Percentiles rank a stretch among this genome's conserved stretches.
phyloP scores from a whole-genome alignment of 1,284 basidiomycete species.

The Pyrrhoderma lamaoense region DNA sequence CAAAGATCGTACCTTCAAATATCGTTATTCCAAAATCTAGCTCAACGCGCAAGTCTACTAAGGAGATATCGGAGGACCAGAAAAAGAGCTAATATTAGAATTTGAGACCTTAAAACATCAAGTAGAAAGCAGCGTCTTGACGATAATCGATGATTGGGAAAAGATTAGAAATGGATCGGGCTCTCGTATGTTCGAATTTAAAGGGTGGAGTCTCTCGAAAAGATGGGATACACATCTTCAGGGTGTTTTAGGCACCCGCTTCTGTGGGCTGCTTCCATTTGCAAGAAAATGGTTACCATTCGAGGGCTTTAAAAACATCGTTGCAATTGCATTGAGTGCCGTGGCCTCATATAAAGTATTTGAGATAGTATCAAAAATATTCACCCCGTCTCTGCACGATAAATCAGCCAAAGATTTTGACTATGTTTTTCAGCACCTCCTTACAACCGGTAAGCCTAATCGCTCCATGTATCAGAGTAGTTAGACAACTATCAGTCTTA shows the following conservation, averaged over 20 bases:
- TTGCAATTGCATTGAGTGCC: background rate
- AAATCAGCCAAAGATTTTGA: background rate
- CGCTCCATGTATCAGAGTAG: background rate
- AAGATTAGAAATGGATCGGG: background rate
- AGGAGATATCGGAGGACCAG: too few relatives aligned
- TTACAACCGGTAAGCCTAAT: background rate
- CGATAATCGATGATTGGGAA: constrained; percentile 1
- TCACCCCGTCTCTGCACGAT: background rate
- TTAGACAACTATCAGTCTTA: background rate
- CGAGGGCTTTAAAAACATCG: background rate
- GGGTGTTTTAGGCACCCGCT: background rate
- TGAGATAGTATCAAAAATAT: background rate
- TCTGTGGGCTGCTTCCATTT: background rate
- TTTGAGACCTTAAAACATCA: constrained; percentile 5
- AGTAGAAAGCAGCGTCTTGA: background rate
- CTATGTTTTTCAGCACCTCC: background rate
- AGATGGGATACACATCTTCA: background rate
- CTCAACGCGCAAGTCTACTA: background rate
- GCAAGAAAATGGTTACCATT: background rate
- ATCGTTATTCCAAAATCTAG: too few relatives aligned
- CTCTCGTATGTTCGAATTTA: too few relatives aligned
- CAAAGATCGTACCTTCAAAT: too few relatives aligned
- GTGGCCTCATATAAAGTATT: background rate
- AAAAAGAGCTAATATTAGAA: constrained; percentile 6
- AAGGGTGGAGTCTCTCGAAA: background rate